Evolutionary conservation across 139 green algal genomes (phyloP).

Genomic region (Dunaliella sp.): DNA sequence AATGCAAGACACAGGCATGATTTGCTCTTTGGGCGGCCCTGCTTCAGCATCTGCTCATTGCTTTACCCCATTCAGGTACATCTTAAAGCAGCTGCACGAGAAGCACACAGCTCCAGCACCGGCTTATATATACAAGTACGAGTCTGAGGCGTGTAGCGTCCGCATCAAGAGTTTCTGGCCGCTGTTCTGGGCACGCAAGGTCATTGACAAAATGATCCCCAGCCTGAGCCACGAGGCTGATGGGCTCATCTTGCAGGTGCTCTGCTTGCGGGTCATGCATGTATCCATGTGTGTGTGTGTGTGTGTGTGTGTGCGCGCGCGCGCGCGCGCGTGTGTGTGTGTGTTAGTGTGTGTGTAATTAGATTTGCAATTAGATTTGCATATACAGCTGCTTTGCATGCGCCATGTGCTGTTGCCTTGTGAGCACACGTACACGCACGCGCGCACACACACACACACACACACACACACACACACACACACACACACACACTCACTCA

Average conservation of each 20-base stretch:
- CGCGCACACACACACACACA: background rate
- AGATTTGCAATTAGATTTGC: no score
- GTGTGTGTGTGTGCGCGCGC: no score
- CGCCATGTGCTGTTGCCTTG: no score
- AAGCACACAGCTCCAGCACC: background rate
- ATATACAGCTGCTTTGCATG: no score
- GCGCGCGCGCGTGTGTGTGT: no score
- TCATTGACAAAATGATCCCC: slow-evolving; percentile 80
- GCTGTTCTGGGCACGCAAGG: slow-evolving; percentile 42
- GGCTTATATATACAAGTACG: slow-evolving; percentile 47
- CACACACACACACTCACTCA: no score
- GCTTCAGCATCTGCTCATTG: no score
- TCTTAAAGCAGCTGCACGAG: background rate
- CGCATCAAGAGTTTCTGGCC: slow-evolving; percentile 89
- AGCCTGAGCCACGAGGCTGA: slow-evolving; percentile 88
- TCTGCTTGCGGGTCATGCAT: no score
- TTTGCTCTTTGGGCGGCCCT: no score
- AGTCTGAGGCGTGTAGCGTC: slow-evolving; percentile 70
- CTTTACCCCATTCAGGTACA: slow-evolving; percentile 9
- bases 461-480: background rate
- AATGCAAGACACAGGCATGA: no score
- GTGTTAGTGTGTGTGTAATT: no score
- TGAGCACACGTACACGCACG: background rate
- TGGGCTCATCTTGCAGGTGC: slow-evolving; percentile 91
- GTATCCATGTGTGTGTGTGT: no score